These are phyloP conservation scores for Penicillium capsulatum DNA, from an alignment of 2,329 filamentous ascomycete species.

Conservation along the genomic window DNA sequence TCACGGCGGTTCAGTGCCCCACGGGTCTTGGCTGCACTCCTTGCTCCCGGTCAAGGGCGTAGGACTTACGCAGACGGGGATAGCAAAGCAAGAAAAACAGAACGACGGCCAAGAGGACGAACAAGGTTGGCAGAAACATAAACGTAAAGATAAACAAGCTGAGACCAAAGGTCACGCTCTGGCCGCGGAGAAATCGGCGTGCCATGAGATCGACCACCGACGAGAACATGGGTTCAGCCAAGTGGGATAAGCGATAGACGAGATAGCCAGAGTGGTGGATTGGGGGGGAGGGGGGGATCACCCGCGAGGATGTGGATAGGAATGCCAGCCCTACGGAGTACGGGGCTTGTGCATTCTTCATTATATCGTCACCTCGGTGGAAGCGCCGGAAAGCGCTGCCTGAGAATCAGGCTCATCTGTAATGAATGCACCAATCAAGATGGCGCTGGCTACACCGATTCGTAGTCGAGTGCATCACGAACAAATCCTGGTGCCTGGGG, in stretches of 20 bases:
- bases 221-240: slow-evolving; percentile 14
- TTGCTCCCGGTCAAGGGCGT: slow-evolving; percentile 5
- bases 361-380: no score
- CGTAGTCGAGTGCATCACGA: no score
- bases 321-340: background rate
- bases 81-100: slow-evolving; percentile 31
- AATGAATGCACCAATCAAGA: no score
- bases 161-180: slow-evolving; percentile 28
- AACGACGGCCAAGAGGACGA: slow-evolving; percentile 31
- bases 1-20: background rate
- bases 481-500: no score
- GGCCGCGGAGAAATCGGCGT: slow-evolving; percentile 26
- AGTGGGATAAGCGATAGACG: background rate
- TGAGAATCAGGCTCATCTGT: no score
- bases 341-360: no score
- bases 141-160: slow-evolving; percentile 34
- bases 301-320: background rate
- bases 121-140: slow-evolving; percentile 34
- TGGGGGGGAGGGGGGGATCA: background rate
- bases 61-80: slow-evolving; percentile 24
- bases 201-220: slow-evolving; percentile 26
- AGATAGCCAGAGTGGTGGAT: no score
- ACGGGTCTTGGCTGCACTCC: slow-evolving; percentile 2
- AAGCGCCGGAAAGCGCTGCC: no score
- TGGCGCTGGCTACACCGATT: no score